Conservation (phyloP, 2,329 filamentous ascomycete genomes). For the Xylaria sp. region DNA sequence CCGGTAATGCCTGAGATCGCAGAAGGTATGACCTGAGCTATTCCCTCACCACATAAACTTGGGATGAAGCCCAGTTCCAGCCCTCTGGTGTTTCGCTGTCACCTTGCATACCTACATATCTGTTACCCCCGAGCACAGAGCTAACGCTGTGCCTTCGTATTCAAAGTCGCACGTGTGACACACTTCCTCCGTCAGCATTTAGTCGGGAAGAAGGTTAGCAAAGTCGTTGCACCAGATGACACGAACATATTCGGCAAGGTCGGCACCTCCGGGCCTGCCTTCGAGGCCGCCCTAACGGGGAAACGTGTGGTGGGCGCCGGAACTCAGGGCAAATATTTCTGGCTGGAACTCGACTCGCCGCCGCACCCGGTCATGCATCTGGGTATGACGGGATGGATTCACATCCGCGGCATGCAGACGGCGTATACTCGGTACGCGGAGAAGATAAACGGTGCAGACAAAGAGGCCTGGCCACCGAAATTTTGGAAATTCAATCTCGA, state of each 20-base stretch:
- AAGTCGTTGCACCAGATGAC: slow-evolving; percentile 77
- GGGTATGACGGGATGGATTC: slow-evolving; percentile 85
- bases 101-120: not conserved
- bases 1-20: slow-evolving; percentile 39
- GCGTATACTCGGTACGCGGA: slow-evolving; percentile 85
- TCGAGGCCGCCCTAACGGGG: slow-evolving; percentile 74
- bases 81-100: too few relatives aligned
- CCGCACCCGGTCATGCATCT: slow-evolving; percentile 92
- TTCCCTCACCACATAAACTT: not conserved
- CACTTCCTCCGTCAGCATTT: slow-evolving; percentile 83
- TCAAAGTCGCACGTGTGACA: slow-evolving; percentile 81
- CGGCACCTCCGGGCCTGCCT: slow-evolving; percentile 76
- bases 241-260: slow-evolving; percentile 88
- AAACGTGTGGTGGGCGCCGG: slow-evolving; percentile 74
- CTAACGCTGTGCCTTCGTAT: not conserved
- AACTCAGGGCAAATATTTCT: slow-evolving; percentile 97
- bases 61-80: not conserved
- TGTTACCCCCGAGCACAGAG: not conserved
- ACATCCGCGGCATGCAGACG: slow-evolving; percentile 79
- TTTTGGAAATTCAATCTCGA: slow-evolving; percentile 86
- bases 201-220: slow-evolving; percentile 79
- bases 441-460: slow-evolving; percentile 64
- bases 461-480: slow-evolving; percentile 82
- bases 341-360: slow-evolving; percentile 74
- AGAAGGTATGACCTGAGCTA: slow-evolving; percentile 32